A percentile compares a stretch with the other conserved stretches of the same genome.
Evolutionary conservation across 179 eudicot species (phyloP).

Genomic region (Gypsophila paniculata): DNA sequence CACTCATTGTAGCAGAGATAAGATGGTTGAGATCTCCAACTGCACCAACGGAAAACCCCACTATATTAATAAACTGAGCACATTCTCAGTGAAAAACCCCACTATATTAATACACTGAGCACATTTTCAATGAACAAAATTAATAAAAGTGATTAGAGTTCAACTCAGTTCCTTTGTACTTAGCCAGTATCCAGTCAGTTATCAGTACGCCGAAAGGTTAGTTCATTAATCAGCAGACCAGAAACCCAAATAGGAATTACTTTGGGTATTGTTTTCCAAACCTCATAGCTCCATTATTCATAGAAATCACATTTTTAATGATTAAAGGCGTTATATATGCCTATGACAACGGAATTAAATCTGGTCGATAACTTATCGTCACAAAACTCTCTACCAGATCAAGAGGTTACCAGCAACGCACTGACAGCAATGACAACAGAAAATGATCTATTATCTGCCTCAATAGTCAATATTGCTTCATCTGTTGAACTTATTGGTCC

Average conservation of each 20-base stretch:
- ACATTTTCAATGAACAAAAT: background rate
- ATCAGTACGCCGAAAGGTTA: no score
- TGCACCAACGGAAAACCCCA: slow-evolving; percentile 21
- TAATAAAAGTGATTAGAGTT: background rate
- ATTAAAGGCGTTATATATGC: background rate
- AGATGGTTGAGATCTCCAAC: slow-evolving; percentile 70
- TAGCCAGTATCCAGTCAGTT: no score
- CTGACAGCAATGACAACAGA: background rate
- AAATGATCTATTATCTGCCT: no score
- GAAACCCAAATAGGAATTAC: background rate
- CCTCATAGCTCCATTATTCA: background rate
- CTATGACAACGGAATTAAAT: no score
- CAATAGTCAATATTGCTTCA: slow-evolving; percentile 1
- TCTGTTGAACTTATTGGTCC: background rate
- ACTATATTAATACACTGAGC: background rate
- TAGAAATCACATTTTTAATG: background rate
- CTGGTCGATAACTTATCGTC: no score
- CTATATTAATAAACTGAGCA: background rate
- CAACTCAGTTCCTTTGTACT: background rate
- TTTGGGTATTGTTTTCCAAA: background rate
- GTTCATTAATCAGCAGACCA: background rate
- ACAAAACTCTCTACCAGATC: background rate
- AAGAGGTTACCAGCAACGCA: background rate
- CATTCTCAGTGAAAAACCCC: background rate
- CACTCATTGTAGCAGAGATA: slow-evolving; percentile 74